A percentile compares a stretch with the other conserved stretches of the same genome.
Evolutionary conservation across 345 rosid species (phyloP).

Genomic region (Anastatica hierochuntica): DNA sequence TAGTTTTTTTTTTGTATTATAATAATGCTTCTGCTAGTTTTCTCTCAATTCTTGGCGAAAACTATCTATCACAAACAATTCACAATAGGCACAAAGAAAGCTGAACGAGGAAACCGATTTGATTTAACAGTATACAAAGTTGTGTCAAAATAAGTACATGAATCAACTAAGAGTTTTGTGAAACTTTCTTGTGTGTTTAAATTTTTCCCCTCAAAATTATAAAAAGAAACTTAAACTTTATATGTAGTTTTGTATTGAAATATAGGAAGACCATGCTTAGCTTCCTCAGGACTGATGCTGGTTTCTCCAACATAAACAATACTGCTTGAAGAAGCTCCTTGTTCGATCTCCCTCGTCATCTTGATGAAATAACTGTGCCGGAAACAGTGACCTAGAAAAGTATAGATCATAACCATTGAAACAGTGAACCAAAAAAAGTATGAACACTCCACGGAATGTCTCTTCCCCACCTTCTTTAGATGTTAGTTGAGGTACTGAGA

Average conservation of each 20-base stretch:
- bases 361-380: conserved; percentile 90
- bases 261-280: conserved; percentile 68
- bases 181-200: neutral
- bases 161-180: no score
- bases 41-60: no score
- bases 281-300: conserved; percentile 28
- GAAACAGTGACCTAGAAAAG: no score
- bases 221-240: conserved; percentile 12
- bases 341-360: conserved; percentile 50
- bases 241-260: conserved; percentile 22
- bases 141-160: no score
- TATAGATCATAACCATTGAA: no score
- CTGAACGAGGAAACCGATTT: no score
- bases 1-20: no score
- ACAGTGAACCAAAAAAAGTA: conserved; percentile 22
- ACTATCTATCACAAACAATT: no score
- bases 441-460: conserved; percentile 80
- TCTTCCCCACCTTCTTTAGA: conserved; percentile 81
- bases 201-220: neutral
- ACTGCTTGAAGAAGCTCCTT: conserved; percentile 36
- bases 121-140: no score
- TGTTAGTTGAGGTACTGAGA: conserved; percentile 58
- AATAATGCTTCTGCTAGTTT: no score
- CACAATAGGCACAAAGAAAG: no score
- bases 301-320: conserved; percentile 37